Evolutionary conservation across 345 rosid genomes (phyloP).

Genomic region (Eucalyptus grandis): DNA sequence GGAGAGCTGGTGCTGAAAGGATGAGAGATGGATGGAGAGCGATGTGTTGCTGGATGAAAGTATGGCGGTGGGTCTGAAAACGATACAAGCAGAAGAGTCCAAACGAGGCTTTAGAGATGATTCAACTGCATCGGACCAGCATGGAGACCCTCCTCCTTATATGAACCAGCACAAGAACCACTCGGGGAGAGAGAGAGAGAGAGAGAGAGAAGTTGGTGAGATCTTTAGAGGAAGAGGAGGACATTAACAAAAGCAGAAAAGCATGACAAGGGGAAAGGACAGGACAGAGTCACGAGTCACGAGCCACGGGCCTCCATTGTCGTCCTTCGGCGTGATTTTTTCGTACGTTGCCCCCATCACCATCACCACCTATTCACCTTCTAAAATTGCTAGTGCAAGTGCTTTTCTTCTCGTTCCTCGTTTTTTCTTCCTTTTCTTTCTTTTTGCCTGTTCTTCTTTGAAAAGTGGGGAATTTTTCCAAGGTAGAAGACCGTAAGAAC

Average conservation of each 20-base stretch:
- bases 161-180: not conserved
- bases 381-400: not conserved
- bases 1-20: not conserved
- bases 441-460: not conserved
- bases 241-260: not conserved
- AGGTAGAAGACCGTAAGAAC: not conserved
- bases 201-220: not conserved
- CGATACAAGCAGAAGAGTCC: constrained; percentile 1
- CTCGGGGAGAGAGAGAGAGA: not conserved
- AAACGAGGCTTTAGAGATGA: not conserved
- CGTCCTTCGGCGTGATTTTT: not conserved
- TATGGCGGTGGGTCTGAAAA: not conserved
- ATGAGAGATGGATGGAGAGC: not conserved
- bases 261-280: not conserved
- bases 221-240: not conserved
- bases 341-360: not conserved
- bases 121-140: not conserved
- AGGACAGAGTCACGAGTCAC: not conserved
- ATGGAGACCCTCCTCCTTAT: not conserved
- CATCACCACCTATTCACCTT: not conserved
- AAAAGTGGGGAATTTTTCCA: not conserved
- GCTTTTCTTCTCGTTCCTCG: not conserved
- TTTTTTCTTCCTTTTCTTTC: not conserved
- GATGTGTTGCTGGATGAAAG: not conserved
- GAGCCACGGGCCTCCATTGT: not conserved